Evolutionary conservation across 1,284 basidiomycete genomes (phyloP), one percentile per base, ranked within the genome.

Genomic region (Moesziomyces antarcticus): DNA sequence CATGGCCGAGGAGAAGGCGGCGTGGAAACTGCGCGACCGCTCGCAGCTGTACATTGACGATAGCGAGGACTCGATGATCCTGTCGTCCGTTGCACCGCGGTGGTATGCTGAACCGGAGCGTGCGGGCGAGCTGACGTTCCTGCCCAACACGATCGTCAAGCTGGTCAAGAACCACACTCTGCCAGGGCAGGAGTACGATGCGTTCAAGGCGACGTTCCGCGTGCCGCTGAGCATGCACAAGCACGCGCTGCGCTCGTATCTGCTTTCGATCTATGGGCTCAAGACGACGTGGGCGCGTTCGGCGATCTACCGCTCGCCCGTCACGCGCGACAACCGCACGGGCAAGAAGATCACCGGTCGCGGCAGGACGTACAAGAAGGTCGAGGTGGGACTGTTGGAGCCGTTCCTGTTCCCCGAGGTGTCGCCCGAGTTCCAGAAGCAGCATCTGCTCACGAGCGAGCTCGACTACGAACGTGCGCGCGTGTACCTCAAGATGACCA

Each of bases 191-290:
- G 87, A 92, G 5, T 97, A 97, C 87, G 96, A 97, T 77, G 92
- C 94, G 1, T 94, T 91, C 86, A 91, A 94, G 84, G 94, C 94
- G 8, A 97, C 95, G 1, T 97, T 97, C 87, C 91, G 93, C 60
- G 88, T 97, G 44, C 87, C 87, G 1, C 90, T 90, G 62, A 90
- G 89, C 54, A 88, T 96, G 85, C 96, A 93, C 59, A 97, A 97
- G 86, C 93, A 91, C 69, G 93, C 94, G 85, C 87, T 97, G 35
- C 90, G 93, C 48, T 91, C 91, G 3, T 96, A 97, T 85, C 89
- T 97, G 30, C 86, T 86, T 40, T 88, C 93, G 27, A 89, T 92
- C 45, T 97, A 97, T 82, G 92, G 82, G 10, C 68, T 84, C 22
- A 78, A 92, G 70, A 90, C 97, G 43, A 97, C 94, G 9, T 97